Base-by-base conservation (phyloP, 2,329 filamentous ascomycete species). In the Fonsecaea multimorphosa region DNA sequence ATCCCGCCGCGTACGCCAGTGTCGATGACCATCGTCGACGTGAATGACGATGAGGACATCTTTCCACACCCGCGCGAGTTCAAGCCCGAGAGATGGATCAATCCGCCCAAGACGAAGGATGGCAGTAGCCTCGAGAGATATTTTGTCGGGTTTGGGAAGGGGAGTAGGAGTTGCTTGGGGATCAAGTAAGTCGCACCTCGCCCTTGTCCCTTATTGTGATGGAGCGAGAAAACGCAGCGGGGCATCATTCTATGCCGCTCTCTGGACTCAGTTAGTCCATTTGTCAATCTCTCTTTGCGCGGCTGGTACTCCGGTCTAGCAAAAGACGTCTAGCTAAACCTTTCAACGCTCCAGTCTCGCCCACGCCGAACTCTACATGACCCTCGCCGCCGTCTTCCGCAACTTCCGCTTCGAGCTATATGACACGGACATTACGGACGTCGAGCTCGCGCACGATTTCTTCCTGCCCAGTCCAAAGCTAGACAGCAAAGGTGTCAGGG, bases 111-210 rank as follows among this genome's bases (percentile, higher is more conserved):
- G 12, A 58, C 57, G 4, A 44, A 51, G 16, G 58, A 71, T 46
- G 68, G 71, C 11, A 51, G 54, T 1, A 58, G 53, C 12, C 63
- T 67, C 8, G 71, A 79, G 3, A 72, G 77, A 31, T 80, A 77
- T 57, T 64, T 79, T 32, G 73, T 81, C 8, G 66, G 76, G 0
- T 82, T 82, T 61, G 74, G 73, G 38, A 76, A 74, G 40, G 82
- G 82, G 0, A 78, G 76, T 2, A 72, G 82, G 19, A 78, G 78
- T 71, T 84, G 82, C 64, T 74, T 81, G 8, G 82, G 82, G 16
- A 80, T 80, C 52, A 80, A 83, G 68, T 58, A 58, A 58, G 55
- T 22, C n/a, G n/a, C n/a, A n/a, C n/a, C n/a, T n/a, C n/a, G n/a
- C n/a, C n/a, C n/a, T n/a, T n/a, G n/a, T n/a, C n/a, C n/a, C n/a